Percentiles rank a stretch among this genome's conserved stretches.
These are phyloP conservation scores for Ulota crispa DNA, from an alignment of 225 moss, liverwort and hornwort genomes.

Conservation along the genomic window DNA sequence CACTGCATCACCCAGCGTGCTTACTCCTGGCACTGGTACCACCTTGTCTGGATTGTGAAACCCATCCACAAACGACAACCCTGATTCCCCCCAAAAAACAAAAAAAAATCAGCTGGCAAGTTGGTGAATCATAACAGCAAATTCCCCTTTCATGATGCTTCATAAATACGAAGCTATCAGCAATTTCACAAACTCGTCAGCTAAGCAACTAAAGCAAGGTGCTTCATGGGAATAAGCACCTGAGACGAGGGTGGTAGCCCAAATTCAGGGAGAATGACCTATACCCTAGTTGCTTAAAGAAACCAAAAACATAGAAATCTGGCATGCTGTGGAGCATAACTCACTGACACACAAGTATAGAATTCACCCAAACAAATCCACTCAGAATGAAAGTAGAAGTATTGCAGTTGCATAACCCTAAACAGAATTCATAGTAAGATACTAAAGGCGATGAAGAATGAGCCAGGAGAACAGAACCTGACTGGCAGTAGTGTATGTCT, in stretches of 20 bases:
- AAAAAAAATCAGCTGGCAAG: not conserved
- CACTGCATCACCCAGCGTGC: conserved; percentile 45
- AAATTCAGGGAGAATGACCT: not conserved
- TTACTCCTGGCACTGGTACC: conserved; percentile 48
- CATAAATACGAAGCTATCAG: not conserved
- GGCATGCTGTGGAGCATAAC: not conserved
- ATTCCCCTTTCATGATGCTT: not conserved
- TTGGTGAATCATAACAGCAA: not conserved
- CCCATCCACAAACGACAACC: conserved; percentile 55
- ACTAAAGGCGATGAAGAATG: not conserved
- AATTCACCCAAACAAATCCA: not conserved
- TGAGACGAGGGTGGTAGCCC: not conserved
- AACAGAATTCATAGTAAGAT: not conserved
- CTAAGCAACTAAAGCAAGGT: not conserved
- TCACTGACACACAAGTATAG: not conserved
- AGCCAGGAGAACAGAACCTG: conserved; percentile 28
- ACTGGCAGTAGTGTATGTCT: conserved; percentile 56
- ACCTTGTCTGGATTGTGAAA: conserved; percentile 49
- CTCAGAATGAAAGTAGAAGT: not conserved
- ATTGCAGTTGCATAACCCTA: not conserved
- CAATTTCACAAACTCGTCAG: not conserved
- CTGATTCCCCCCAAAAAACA: conserved; percentile 6
- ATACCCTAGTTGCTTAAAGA: not conserved
- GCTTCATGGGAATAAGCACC: not conserved
- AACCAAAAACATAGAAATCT: not conserved